Evolutionary conservation across 2,329 filamentous ascomycete genomes (phyloP).

Genomic region (Trichoderma sp.): DNA sequence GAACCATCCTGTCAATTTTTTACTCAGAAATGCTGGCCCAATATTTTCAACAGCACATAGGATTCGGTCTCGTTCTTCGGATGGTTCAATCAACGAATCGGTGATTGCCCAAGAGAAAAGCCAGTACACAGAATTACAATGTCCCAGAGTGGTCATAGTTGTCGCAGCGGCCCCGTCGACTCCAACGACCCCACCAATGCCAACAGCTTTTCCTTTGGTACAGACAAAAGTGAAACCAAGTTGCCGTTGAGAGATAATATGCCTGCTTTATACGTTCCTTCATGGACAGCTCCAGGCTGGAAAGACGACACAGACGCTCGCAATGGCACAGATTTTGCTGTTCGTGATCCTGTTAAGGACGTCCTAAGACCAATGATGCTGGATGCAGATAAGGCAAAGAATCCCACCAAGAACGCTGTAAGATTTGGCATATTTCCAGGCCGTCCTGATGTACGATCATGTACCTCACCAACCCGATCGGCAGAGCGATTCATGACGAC

Average conservation of each 20-base stretch:
- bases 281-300: slow-evolving; percentile 32
- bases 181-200: background rate
- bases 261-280: slow-evolving; percentile 24
- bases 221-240: background rate
- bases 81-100: too few relatives aligned
- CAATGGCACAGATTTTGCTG: slow-evolving; percentile 18
- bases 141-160: background rate
- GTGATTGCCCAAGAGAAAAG: too few relatives aligned
- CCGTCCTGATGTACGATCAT: slow-evolving; percentile 32
- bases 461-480: slow-evolving; percentile 31
- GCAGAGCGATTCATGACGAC: background rate
- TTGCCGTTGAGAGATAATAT: background rate
- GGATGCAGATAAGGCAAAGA: slow-evolving; percentile 24
- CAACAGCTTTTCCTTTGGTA: background rate
- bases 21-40: too few relatives aligned
- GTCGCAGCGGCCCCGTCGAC: background rate
- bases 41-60: too few relatives aligned
- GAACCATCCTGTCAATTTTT: too few relatives aligned
- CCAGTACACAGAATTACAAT: background rate
- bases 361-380: slow-evolving; percentile 28
- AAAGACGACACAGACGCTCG: slow-evolving; percentile 24
- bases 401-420: slow-evolving; percentile 30
- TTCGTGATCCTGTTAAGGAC: slow-evolving; percentile 24
- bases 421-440: slow-evolving; percentile 33
- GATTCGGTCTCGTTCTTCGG: too few relatives aligned